Conservation (phyloP, 208 protist genomes). For the Acanthamoeba royreba region DNA sequence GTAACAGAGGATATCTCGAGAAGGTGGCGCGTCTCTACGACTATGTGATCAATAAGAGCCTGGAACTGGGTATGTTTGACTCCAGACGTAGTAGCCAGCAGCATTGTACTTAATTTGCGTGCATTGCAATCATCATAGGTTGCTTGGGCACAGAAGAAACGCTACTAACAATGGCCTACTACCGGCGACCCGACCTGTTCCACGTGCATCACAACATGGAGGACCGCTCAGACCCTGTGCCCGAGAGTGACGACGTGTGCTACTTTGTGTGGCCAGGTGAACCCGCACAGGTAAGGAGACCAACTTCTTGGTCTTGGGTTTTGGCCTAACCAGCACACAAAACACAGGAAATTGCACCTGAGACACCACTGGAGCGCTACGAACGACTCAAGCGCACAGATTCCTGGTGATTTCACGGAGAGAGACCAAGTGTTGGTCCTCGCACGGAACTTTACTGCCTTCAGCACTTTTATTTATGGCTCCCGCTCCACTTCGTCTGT, state of each 20-base stretch:
- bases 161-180: neutral
- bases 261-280: neutral
- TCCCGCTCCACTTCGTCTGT: no score
- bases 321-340: no score
- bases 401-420: no score
- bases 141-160: neutral
- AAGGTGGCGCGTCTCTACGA: constrained; percentile 5
- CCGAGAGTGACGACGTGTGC: neutral
- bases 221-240: neutral
- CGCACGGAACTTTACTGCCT: no score
- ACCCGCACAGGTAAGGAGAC: neutral
- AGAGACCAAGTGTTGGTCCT: no score
- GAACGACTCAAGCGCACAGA: no score
- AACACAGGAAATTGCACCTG: no score
- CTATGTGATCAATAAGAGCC: neutral
- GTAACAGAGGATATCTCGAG: neutral
- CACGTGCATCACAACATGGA: neutral
- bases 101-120: neutral
- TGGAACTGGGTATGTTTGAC: neutral
- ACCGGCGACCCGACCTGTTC: neutral
- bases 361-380: no score
- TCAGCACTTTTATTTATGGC: no score
- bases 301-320: no score
- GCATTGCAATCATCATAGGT: neutral
- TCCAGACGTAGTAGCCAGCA: no score